phyloP scores from a whole-genome alignment of 2,329 filamentous ascomycete species.

The Cladorrhinum sp. region DNA sequence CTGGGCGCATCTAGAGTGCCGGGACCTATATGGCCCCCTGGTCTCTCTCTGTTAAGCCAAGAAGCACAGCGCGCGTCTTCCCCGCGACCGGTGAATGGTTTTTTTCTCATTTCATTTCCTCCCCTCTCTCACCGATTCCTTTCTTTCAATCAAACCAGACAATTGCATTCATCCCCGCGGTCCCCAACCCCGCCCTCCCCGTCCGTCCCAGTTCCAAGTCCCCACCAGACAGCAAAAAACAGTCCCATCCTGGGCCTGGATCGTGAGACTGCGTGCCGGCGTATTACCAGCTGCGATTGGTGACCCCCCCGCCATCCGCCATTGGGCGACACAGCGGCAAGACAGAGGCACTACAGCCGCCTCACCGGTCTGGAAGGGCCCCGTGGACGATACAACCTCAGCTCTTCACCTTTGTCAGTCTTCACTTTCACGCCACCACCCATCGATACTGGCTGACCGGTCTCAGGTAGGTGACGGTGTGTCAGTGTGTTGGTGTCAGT shows the following conservation, averaged over 20 bases:
- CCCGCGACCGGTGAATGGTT: conserved; percentile 29
- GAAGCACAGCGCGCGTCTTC: conserved; percentile 23
- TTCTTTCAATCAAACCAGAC: conserved; percentile 23
- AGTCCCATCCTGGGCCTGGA: conserved; percentile 17
- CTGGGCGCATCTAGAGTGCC: conserved; percentile 1
- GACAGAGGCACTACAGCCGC: conserved; percentile 4
- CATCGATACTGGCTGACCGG: background rate
- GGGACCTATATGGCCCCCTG: conserved; percentile 9
- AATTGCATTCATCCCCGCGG: conserved; percentile 22
- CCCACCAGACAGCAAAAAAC: conserved; percentile 23
- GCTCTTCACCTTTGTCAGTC: conserved; percentile 7
- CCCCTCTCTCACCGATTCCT: conserved; percentile 28
- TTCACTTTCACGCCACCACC: background rate
- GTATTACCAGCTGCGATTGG: conserved; percentile 13
- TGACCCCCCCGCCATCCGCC: background rate
- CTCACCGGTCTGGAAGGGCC: background rate
- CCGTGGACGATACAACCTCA: background rate
- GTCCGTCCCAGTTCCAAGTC: conserved; percentile 10
- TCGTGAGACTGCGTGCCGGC: conserved; percentile 25
- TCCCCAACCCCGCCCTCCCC: conserved; percentile 6
- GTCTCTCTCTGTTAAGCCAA: conserved; percentile 18
- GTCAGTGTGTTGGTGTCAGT: background rate
- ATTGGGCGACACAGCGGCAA: conserved; percentile 16
- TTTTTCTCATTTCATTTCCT: conserved; percentile 27
- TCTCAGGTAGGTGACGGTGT: background rate